Base-by-base conservation (phyloP, 73 alveolate species). In the Paramecium caudatum region DNA sequence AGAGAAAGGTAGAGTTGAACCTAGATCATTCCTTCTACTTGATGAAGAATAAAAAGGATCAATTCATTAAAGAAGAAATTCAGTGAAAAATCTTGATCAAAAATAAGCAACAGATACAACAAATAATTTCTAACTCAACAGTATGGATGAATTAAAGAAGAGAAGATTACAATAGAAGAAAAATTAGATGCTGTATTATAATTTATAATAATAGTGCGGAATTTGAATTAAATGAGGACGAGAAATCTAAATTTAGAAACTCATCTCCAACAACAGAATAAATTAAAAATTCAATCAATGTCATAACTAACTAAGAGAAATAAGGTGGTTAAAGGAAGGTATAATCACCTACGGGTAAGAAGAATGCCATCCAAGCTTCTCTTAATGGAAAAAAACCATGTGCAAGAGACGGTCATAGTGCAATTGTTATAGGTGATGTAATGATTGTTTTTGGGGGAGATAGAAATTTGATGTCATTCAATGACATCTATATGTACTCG, bases 321-420 rank as follows among this genome's bases (percentile, higher is more conserved):
- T 50, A 61, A 41, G 68, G 81, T 25, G 55, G 23, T 1, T 55
- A 41, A 34, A 43, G 74, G 65, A 78, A 86, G 34, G 34, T 63
- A 12, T 8, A 63, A 47, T 62, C 84, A 63, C 81, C 93, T 17
- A 48, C 47, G 30, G 63, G 78, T 41, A 70, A 43, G 65, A 78
- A 46, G 45, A 47, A 17, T 33, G 49, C 46, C 0, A 47, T 83
- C 10, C 30, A 61, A 78, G 93, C 62, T 23, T 27, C 33, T 33
- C 33, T 86, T 36, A 41, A 45, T 27, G 88, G 88, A 3, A 74
- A 74, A 27, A 74, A 74, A 17, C 99, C 99, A 23, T 46, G 97
- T n/a, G 98, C 99, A 6, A 94, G 99, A 88, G 99, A 98, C 95
- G 99, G 99, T 15, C 99, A 98, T 70, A 55, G 99, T 15, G 94